Percentiles rank a stretch among this genome's conserved stretches.
phyloP scores from a whole-genome alignment of 306 rosid species.

The Corylus americana region DNA sequence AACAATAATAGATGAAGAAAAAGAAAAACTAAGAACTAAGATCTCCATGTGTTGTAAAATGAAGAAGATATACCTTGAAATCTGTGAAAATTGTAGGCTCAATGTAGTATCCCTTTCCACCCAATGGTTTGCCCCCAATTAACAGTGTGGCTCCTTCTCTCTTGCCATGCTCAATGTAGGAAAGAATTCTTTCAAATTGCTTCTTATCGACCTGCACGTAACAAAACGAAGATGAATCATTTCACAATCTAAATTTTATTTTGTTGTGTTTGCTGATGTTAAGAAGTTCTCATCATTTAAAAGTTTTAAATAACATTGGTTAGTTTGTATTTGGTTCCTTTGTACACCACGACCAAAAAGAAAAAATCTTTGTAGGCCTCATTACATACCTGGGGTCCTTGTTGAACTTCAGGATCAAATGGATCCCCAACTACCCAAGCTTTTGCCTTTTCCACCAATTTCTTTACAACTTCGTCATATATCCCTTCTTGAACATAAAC shows the following conservation, averaged over 20 bases:
- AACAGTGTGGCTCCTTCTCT: constrained; percentile 85
- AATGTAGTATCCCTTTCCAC: constrained; percentile 72
- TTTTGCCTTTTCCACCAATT: constrained; percentile 35
- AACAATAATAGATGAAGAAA: background rate
- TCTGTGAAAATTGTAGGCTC: constrained; percentile 82
- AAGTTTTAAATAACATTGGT: too few relatives aligned
- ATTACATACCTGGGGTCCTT: constrained; percentile 53
- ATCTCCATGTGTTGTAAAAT: background rate
- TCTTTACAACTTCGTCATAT: constrained; percentile 43
- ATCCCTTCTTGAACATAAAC: constrained; percentile 57
- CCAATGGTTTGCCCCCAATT: constrained; percentile 73
- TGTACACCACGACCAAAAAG: background rate
- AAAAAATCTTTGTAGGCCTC: background rate
- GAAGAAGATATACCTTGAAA: constrained; percentile 51
- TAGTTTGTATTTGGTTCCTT: too few relatives aligned
- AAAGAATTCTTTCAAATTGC: constrained; percentile 67
- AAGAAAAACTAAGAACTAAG: background rate
- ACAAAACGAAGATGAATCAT: too few relatives aligned
- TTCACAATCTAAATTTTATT: too few relatives aligned
- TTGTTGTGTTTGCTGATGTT: too few relatives aligned
- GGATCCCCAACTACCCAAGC: constrained; percentile 57
- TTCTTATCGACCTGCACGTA: constrained; percentile 61
- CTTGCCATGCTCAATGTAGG: constrained; percentile 80
- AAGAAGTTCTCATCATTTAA: too few relatives aligned
- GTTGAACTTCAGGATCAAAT: constrained; percentile 48